These are phyloP conservation scores for Phaeotremella skinneri DNA, from an alignment of 768 basidiomycete genomes.

Conservation along the genomic window DNA sequence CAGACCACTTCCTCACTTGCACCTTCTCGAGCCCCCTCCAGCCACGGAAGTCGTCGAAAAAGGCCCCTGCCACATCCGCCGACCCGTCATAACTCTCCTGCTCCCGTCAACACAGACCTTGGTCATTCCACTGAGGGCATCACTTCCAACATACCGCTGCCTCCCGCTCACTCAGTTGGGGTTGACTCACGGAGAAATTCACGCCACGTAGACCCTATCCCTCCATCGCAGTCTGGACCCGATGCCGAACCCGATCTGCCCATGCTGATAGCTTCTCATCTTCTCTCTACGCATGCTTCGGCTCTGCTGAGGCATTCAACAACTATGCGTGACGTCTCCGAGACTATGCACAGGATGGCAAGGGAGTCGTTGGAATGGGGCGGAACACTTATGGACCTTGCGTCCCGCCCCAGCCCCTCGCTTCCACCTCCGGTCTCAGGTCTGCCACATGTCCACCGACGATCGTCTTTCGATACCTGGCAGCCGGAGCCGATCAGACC, in stretches of 20 bases:
- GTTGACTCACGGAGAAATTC: neutral
- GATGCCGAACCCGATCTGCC: slow-evolving; percentile 17
- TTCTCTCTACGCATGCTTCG: slow-evolving; percentile 34
- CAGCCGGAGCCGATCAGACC: neutral
- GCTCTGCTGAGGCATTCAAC: slow-evolving; percentile 27
- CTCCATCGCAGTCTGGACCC: neutral
- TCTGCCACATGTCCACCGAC: neutral
- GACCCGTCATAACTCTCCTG: neutral
- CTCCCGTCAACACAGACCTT: neutral
- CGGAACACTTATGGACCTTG: slow-evolving; percentile 28
- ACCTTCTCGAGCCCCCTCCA: neutral
- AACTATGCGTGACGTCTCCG: slow-evolving; percentile 16
- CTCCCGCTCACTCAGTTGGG: slow-evolving; percentile 1
- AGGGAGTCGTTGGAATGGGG: slow-evolving; percentile 37
- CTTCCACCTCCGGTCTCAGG: neutral
- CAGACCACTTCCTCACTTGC: neutral
- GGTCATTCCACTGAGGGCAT: slow-evolving; percentile 4
- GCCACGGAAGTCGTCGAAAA: neutral
- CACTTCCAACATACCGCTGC: slow-evolving; percentile 8
- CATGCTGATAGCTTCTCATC: slow-evolving; percentile 35
- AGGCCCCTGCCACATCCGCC: neutral
- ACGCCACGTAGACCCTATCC: slow-evolving; percentile 10
- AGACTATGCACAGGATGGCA: slow-evolving; percentile 32
- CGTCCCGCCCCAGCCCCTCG: neutral
- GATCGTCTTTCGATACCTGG: slow-evolving; percentile 2